These are phyloP conservation scores for Lentinula boryana DNA, from an alignment of 768 basidiomycete species.

Conservation along the genomic window DNA sequence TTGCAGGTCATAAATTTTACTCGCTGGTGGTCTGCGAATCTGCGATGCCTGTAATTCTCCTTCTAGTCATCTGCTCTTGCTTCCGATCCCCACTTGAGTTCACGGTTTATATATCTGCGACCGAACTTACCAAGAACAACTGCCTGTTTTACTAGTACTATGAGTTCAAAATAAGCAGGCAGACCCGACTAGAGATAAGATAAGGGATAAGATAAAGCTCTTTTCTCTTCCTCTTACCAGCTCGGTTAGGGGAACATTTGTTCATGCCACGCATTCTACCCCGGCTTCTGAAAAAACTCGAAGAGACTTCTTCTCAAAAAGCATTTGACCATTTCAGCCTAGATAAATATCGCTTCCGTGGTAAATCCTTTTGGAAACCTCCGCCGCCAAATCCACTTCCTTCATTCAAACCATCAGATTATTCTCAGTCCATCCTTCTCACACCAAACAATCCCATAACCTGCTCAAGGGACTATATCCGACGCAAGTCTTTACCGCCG, in stretches of 20 bases:
- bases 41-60: no score
- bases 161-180: no score
- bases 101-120: no score
- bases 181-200: neutral
- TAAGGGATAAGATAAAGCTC: neutral
- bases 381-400: conserved; percentile 25
- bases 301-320: neutral
- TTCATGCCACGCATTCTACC: conserved; percentile 9
- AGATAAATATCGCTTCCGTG: conserved; percentile 11
- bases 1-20: no score
- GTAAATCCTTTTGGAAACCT: conserved; percentile 29
- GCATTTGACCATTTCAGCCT: conserved; percentile 10
- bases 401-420: conserved; percentile 38
- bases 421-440: conserved; percentile 58
- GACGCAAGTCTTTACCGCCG: conserved; percentile 57
- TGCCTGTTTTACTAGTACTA: no score
- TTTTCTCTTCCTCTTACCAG: neutral
- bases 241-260: neutral
- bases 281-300: neutral
- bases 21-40: no score
- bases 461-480: conserved; percentile 37
- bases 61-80: no score
- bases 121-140: no score
- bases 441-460: conserved; percentile 50
- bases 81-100: no score